These are phyloP conservation scores for Ustilaginoidea virens DNA, from an alignment of 2,329 filamentous ascomycete genomes.

Conservation along the genomic window DNA sequence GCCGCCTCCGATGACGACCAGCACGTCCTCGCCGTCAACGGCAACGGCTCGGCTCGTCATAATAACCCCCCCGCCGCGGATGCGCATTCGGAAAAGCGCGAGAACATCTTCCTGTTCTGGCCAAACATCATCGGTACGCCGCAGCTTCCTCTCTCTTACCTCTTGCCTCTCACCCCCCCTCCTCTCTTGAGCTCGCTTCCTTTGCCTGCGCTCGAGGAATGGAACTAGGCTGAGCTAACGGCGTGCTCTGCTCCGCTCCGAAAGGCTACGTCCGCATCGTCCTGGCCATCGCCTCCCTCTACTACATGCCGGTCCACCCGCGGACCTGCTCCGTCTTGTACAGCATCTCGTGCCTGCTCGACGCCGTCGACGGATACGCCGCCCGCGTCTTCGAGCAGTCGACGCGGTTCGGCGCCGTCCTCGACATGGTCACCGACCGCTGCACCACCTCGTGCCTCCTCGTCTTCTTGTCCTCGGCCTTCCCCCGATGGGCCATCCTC, in stretches of 20 bases:
- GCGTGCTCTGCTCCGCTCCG: slow-evolving; percentile 6
- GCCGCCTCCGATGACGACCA: slow-evolving; percentile 12
- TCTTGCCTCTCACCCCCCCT: too few species aligned
- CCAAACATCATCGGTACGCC: slow-evolving; percentile 65
- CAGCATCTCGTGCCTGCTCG: slow-evolving; percentile 84
- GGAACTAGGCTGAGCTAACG: neutral
- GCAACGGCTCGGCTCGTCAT: slow-evolving; percentile 29
- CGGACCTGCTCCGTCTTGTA: slow-evolving; percentile 86
- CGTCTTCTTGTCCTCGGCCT: slow-evolving; percentile 87
- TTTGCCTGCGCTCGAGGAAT: neutral
- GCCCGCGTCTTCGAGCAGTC: slow-evolving; percentile 70
- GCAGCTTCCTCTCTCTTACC: neutral
- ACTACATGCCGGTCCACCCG: slow-evolving; percentile 99
- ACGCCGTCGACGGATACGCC: slow-evolving; percentile 89
- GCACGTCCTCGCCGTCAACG: slow-evolving; percentile 21
- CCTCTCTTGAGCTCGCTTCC: neutral
- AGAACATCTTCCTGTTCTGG: slow-evolving; percentile 73
- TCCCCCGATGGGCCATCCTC: slow-evolving; percentile 82
- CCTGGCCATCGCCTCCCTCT: slow-evolving; percentile 77
- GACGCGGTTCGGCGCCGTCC: slow-evolving; percentile 86
- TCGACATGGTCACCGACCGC: slow-evolving; percentile 98
- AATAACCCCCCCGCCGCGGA: slow-evolving; percentile 17
- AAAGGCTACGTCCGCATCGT: slow-evolving; percentile 64
- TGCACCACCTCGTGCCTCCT: slow-evolving; percentile 92
- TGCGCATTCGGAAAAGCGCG: slow-evolving; percentile 26